Base-by-base conservation (phyloP, 306 rosid species). In the Lathyrus aphaca region DNA sequence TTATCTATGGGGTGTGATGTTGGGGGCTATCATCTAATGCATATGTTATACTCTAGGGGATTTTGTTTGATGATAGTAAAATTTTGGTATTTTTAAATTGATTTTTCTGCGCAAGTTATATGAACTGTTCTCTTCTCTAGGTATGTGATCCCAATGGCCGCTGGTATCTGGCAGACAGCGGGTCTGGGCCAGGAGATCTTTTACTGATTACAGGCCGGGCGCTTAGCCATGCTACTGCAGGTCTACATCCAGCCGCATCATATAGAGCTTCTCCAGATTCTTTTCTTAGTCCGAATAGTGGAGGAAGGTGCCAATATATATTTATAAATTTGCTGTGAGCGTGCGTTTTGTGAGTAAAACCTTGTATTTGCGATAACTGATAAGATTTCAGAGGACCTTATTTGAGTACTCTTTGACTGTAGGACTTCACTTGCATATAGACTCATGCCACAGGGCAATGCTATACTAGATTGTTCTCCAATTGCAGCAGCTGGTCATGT, bases 371-470 rank as follows among this genome's bases (percentile, higher is more conserved):
- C 19, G 29, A 59, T 74, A 19, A 32, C 43, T 72, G 61, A 29
- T 81, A 10, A 49, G 13, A 32, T 82, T 27, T 75, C 9, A 53
- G 68, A 66, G 68, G 70, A 74, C 65, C 76, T 87, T 75, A 58
- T 65, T 62, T 69, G 64, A 70, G 71, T 77, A 66, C 73, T 48
- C 70, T 70, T 81, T 77, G 72, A 71, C 82, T 94, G 95, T 80
- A 94, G 99, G 92, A 80, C 96, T 70, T 94, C 95, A 25, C 86
- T 94, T 77, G 96, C 96, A 43, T 94, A 88, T 81, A 88, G 96
- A 75, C 97, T 94, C 75, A 91, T 94, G 97, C 99, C 99, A 10
- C 95, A 84, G 82, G 94, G 95, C 37, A 91, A 89, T 56, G 97
- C 97, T 67, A 83, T 83, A 73, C 78, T 94, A 75, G 99, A 94